Base-by-base conservation (phyloP, 2,329 filamentous ascomycete species). In the Lomentospora prolificans region DNA sequence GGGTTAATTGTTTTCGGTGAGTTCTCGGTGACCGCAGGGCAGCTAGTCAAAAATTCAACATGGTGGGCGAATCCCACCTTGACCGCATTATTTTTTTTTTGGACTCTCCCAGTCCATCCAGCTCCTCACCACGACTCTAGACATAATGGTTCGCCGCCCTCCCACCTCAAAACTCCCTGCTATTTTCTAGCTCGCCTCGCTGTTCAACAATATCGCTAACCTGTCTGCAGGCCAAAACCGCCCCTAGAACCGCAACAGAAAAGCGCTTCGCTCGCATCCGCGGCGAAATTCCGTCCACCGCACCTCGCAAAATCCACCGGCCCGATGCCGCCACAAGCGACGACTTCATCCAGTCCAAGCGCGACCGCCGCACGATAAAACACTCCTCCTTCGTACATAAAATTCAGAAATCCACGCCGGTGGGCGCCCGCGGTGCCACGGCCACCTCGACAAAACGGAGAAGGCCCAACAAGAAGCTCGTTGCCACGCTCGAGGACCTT, bases 311-410 rank as follows among this genome's bases (percentile, higher is more conserved):
- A 64, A 72, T 75, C 10, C 76, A 78, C 67, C 79, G 77, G 54
- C 65, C 72, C 51, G 71, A 77, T 62, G 76, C 79, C 61, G 66
- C 72, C 51, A 75, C 78, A 12, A 69, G 74, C 50, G 78, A 83
- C 66, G 60, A 67, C 58, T 91, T 92, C 70, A 74, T 83, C 58
- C 79, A 83, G 55, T 84, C 79, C 60, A 97, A 96, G 71, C 85
- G 81, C 66, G 89, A 95, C 74, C 95, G 92, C 74, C 87, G 86
- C 24, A 74, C 78, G 31, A 89, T 95, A 63, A 91, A 90, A 66
- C 89, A 89, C 75, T 86, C 87, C 0, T 73, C 84, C 12, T 90
- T 97, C 61, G 75, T 95, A 27, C 85, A 83, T 19, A 87, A 85
- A 60, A 87, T 96, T 63, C 75, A 84, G 61, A 89, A 90, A 61